Evolutionary conservation across 1,284 basidiomycete species (phyloP).

Genomic region (Neonothopanus nambi): DNA sequence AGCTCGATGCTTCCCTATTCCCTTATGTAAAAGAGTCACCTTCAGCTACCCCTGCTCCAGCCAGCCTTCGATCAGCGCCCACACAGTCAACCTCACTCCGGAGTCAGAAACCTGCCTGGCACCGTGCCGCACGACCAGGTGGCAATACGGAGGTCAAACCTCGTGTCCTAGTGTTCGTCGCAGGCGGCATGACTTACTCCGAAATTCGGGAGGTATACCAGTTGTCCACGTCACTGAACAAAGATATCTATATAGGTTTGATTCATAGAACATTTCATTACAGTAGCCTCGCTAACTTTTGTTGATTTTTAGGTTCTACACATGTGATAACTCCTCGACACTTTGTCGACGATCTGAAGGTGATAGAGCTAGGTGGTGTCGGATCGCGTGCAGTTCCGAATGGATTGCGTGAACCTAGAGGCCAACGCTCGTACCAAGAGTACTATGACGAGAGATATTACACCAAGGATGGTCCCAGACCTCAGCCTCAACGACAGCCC

Average conservation of each 20-base stretch:
- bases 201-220: conserved; percentile 91
- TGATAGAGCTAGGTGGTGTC: conserved; percentile 76
- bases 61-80: conserved; percentile 49
- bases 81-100: conserved; percentile 74
- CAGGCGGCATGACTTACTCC: conserved; percentile 95
- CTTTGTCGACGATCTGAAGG: conserved; percentile 87
- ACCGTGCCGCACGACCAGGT: conserved; percentile 61
- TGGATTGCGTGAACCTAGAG: conserved; percentile 59
- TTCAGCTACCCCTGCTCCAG: conserved; percentile 44
- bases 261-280: background rate
- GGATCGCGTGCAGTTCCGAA: conserved; percentile 76
- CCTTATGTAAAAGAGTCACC: conserved; percentile 93
- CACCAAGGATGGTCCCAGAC: conserved; percentile 60
- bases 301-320: conserved; percentile 72
- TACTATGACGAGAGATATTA: conserved; percentile 80
- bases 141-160: conserved; percentile 65
- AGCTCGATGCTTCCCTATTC: conserved; percentile 79
- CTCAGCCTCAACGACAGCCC: conserved; percentile 38
- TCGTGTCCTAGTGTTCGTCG: conserved; percentile 89
- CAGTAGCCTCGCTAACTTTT: conserved; percentile 3
- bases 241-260: conserved; percentile 90
- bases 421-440: conserved; percentile 59
- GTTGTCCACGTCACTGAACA: conserved; percentile 72
- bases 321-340: conserved; percentile 82
- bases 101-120: conserved; percentile 85